Evolutionary conservation across 805 yeast genomes (phyloP).

Genomic region (Isabelozyma rhagii): DNA sequence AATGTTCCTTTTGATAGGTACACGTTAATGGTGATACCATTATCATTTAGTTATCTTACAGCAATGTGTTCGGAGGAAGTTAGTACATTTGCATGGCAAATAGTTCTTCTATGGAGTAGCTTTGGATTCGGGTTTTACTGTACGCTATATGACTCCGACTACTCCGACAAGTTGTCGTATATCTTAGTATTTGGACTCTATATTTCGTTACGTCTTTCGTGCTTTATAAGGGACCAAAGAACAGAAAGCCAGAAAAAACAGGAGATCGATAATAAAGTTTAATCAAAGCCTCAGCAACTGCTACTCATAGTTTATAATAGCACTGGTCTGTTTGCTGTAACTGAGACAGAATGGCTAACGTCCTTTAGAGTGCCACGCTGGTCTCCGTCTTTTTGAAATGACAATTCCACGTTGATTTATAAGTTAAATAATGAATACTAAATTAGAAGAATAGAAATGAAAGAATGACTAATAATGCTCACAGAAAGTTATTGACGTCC

Average conservation of each 20-base stretch:
- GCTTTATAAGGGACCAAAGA: background rate
- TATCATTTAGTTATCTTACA: background rate
- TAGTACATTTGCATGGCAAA: background rate
- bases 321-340: too few relatives aligned
- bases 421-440: too few relatives aligned
- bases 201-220: background rate
- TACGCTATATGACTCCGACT: background rate
- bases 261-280: too few relatives aligned
- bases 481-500: slow-evolving; percentile 14
- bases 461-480: too few relatives aligned
- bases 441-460: too few relatives aligned
- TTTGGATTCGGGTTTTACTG: background rate
- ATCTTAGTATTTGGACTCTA: background rate
- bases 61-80: background rate
- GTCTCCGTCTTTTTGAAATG: too few relatives aligned
- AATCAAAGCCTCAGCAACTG: too few relatives aligned
- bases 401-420: too few relatives aligned
- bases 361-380: too few relatives aligned
- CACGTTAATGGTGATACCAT: background rate
- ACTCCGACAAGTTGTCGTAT: background rate
- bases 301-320: too few relatives aligned
- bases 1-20: background rate
- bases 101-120: background rate
- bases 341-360: too few relatives aligned
- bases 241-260: background rate